A percentile compares a stretch with the other conserved stretches of the same genome.
Evolutionary conservation across 2,329 filamentous ascomycete species (phyloP).

Genomic region (Fusarium sp.): DNA sequence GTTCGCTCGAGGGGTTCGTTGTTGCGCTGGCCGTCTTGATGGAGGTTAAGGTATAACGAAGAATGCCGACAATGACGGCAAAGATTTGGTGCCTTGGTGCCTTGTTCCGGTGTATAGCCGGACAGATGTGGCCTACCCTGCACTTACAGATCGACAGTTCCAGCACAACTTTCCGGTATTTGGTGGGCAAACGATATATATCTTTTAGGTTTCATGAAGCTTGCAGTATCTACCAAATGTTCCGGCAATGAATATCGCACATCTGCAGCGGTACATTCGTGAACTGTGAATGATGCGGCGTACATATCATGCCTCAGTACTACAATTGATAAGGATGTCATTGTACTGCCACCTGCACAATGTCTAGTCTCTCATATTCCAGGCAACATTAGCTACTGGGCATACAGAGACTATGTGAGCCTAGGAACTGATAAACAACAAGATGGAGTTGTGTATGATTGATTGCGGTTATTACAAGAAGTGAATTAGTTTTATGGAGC

Average conservation of each 20-base stretch:
- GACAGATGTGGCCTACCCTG: neutral
- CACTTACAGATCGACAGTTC: neutral
- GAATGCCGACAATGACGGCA: conserved; percentile 34
- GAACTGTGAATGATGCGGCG: neutral
- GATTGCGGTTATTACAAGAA: neutral
- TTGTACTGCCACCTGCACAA: neutral
- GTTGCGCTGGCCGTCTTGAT: conserved; percentile 21
- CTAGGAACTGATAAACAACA: neutral
- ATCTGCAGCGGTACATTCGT: neutral
- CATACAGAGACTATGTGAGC: neutral
- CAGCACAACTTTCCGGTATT: neutral
- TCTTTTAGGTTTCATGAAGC: neutral
- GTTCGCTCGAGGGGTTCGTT: conserved; percentile 24
- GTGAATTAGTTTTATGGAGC: neutral
- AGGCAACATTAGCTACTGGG: neutral
- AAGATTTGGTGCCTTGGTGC: conserved; percentile 40
- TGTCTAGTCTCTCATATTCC: neutral
- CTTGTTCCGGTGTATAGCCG: conserved; percentile 40
- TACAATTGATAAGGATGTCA: neutral
- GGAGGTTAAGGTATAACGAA: conserved; percentile 31
- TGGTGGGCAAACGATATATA: neutral
- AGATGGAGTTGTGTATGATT: too few relatives aligned
- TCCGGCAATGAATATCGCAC: too few relatives aligned
- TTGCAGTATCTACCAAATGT: neutral
- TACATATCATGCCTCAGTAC: neutral